These are phyloP conservation scores for Nemania serpens DNA, from an alignment of 2,329 filamentous ascomycete species.

Conservation along the genomic window DNA sequence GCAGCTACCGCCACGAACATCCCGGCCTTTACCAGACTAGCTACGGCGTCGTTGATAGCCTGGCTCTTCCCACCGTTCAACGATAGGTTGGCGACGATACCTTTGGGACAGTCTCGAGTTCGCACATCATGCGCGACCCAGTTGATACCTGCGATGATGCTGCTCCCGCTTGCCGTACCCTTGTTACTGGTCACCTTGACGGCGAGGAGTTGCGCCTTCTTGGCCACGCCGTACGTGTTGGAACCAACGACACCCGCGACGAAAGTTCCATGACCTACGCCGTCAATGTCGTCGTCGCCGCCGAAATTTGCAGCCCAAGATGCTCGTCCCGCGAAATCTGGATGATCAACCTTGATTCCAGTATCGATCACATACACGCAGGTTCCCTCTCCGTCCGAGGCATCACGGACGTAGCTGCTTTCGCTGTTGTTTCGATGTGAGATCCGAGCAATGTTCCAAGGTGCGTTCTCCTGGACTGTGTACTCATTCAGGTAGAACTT, in stretches of 20 bases:
- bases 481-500: slow-evolving; percentile 25
- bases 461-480: slow-evolving; percentile 33
- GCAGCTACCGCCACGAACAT: slow-evolving; percentile 59
- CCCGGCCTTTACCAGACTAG: slow-evolving; percentile 49
- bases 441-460: slow-evolving; percentile 36
- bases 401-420: slow-evolving; percentile 33
- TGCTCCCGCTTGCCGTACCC: slow-evolving; percentile 32
- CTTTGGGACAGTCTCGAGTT: slow-evolving; percentile 42
- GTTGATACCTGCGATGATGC: slow-evolving; percentile 36
- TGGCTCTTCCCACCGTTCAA: slow-evolving; percentile 51
- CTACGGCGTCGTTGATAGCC: slow-evolving; percentile 55
- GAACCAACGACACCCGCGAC: slow-evolving; percentile 40
- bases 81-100: slow-evolving; percentile 58
- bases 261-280: slow-evolving; percentile 48
- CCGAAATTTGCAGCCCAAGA: slow-evolving; percentile 19
- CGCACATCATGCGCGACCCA: slow-evolving; percentile 51
- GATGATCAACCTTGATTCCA: slow-evolving; percentile 46
- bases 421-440: slow-evolving; percentile 25
- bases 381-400: slow-evolving; percentile 32
- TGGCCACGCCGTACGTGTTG: slow-evolving; percentile 51
- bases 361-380: slow-evolving; percentile 52
- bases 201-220: slow-evolving; percentile 46
- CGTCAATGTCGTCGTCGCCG: slow-evolving; percentile 34
- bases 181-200: slow-evolving; percentile 50
- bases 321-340: slow-evolving; percentile 37